Evolutionary conservation across 371 early-diverging fungal species (phyloP), one percentile per base, ranked within the genome.

Genomic region (Apophysomyces trapeziformis): DNA sequence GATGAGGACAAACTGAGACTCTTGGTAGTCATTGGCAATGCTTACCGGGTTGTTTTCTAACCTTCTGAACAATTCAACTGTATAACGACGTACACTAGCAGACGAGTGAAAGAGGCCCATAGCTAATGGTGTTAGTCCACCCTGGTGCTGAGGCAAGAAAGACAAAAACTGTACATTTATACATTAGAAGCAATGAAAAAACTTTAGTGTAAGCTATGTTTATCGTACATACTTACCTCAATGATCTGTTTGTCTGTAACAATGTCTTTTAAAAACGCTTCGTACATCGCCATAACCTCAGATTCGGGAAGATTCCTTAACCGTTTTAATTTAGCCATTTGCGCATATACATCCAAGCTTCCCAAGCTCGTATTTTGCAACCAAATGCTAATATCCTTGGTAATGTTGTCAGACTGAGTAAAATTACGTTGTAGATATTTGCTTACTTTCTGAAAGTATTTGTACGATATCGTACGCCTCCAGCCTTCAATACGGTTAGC

Each of bases 401-500:
- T 26, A 13, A 68, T 46, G 13, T 6, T n/a, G 65, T 44, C 38
- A 45, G 13, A 64, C 54, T 32, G 43, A n/a, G 4, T 21, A 59
- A 47, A 57, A 44, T 44, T 41, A 41, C 38, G 26, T 12, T 36
- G 46, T 13, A 2, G n/a, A 37, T 16, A 2, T 5, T 38, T 35
- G 21, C 60, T 67, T 77, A 86, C 89, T 72, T 80, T 78, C 63
- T 85, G 78, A 57, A 85, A 83, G 66, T 90, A 87, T 65, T 84
- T 77, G 70, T 93, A 94, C 0, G 89, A 85, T 18, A 87, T 83
- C 0, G 92, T 91, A 38, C 79, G 79, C 16, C 90, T 75, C 90
- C 95, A 96, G 5, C 95, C 97, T 77, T 95, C 95, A 54, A 96
- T 93, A 43, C 96, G 83, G 59, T 82, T 83, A 32, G 86, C 77